Evolutionary conservation across 306 rosid genomes (phyloP), one percentile per base, ranked within the genome.

Genomic region (Elaeagnus macrophylla): DNA sequence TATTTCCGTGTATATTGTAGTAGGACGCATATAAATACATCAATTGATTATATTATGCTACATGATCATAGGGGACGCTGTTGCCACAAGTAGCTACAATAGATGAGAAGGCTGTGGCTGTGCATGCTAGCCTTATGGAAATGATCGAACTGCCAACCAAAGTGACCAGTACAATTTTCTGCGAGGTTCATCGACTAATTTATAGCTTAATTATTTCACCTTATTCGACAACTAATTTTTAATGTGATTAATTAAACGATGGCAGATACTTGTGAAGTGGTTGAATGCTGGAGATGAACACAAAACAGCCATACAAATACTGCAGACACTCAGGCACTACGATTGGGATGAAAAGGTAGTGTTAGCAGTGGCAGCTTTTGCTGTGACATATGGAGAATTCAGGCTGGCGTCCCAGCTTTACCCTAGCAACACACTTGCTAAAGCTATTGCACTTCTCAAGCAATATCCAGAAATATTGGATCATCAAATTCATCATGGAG

Each of bases 321-420:
- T 82, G n/a, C 49, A 61, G 11, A 58, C 59, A 54, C 66, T 80
- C 15, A 65, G 77, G 43, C 56, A 80, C 69, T 77, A 82, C 61
- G 48, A 85, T 50, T 85, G 95, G 95, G 85, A 82, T 69, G 78
- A 81, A 2, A 85, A 85, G 68, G 75, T 56, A 56, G 84, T 73
- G 50, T 75, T 82, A 60, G 79, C 81, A 8, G 55, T 85, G 39
- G 85, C 77, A 36, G 72, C 90, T 60, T 85, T 82, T 42, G 75
- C 85, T 10, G 59, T 78, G 37, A 82, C 72, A 62, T 77, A 75
- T 3, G 90, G 90, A 7, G 83, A 79, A 54, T 80, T 72, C 36
- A 69, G 81, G 85, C 67, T 82, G 42, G 60, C 75, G 20, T 77
- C 78, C 43, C 81, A 75, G 57, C 74, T 67, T 11, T 59, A 61